Evolutionary conservation across 2,329 filamentous ascomycete species (phyloP).

Genomic region (Fusarium continuum): DNA sequence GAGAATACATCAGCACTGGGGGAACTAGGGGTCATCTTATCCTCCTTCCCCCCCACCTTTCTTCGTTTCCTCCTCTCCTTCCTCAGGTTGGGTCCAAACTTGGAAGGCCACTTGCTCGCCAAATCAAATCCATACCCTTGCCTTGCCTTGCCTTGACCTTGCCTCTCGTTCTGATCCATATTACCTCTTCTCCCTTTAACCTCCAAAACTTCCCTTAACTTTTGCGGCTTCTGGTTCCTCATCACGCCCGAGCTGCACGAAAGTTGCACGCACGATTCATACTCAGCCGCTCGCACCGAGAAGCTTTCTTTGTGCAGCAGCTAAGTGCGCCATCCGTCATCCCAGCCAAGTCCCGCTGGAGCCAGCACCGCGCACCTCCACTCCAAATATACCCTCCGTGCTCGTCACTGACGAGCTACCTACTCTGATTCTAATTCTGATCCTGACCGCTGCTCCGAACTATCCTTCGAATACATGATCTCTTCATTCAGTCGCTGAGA

Average conservation of each 20-base stretch:
- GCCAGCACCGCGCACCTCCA: slow-evolving; percentile 33
- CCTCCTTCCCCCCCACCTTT: slow-evolving; percentile 43
- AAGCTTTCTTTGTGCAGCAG: slow-evolving; percentile 29
- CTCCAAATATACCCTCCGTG: slow-evolving; percentile 28
- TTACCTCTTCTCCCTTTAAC: slow-evolving; percentile 21
- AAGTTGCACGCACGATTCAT: slow-evolving; percentile 7
- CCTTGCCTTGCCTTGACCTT: slow-evolving; percentile 15
- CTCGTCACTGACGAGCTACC: slow-evolving; percentile 34
- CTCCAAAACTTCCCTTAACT: slow-evolving; percentile 17
- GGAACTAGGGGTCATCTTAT: slow-evolving; percentile 26
- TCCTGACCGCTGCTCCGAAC: slow-evolving; percentile 38
- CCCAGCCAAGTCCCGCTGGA: slow-evolving; percentile 22
- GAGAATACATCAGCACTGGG: slow-evolving; percentile 28
- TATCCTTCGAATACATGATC: slow-evolving; percentile 40
- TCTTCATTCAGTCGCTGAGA: slow-evolving; percentile 27
- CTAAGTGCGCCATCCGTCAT: slow-evolving; percentile 23
- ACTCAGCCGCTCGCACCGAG: slow-evolving; percentile 16
- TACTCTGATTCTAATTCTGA: slow-evolving; percentile 17
- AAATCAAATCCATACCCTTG: slow-evolving; percentile 12
- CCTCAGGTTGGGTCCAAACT: slow-evolving; percentile 23
- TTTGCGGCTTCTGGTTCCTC: slow-evolving; percentile 18
- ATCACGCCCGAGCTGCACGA: slow-evolving; percentile 20
- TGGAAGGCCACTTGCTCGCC: slow-evolving; percentile 27
- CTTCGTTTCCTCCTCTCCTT: slow-evolving; percentile 36
- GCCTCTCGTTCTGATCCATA: slow-evolving; percentile 31